Evolutionary conservation across 2,329 filamentous ascomycete species (phyloP).

Genomic region (Pseudofabraea citricarpa): DNA sequence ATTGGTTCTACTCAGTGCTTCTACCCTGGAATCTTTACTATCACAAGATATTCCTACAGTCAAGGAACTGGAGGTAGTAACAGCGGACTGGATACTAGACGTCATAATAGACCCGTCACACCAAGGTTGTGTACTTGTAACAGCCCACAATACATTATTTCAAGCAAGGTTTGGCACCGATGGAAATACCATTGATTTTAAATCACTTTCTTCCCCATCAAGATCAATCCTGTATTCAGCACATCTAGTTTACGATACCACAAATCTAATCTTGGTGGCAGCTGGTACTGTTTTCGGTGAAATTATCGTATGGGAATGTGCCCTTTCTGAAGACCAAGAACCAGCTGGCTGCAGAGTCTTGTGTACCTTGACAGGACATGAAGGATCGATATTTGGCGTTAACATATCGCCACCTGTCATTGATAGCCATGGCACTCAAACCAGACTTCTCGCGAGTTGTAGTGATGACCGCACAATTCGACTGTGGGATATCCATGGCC

Average conservation of each 20-base stretch:
- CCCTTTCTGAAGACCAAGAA: constrained; percentile 23
- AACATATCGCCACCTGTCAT: constrained; percentile 60
- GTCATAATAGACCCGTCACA: constrained; percentile 47
- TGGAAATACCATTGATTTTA: constrained; percentile 30
- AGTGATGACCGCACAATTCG: constrained; percentile 91
- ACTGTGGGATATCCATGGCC: constrained; percentile 68
- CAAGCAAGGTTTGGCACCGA: constrained; percentile 34
- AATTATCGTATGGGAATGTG: constrained; percentile 81
- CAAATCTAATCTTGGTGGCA: constrained; percentile 64
- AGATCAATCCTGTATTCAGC: constrained; percentile 87
- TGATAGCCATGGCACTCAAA: constrained; percentile 31
- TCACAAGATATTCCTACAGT: constrained; percentile 10
- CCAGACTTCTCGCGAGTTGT: constrained; percentile 77
- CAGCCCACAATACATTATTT: constrained; percentile 81
- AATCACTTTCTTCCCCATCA: constrained; percentile 58
- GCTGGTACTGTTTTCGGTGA: constrained; percentile 94
- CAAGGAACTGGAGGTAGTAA: constrained; percentile 34
- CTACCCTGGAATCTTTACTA: constrained; percentile 14
- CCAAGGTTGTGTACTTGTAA: constrained; percentile 57
- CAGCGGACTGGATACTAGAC: constrained; percentile 76
- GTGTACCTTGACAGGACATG: constrained; percentile 62
- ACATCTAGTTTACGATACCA: constrained; percentile 58
- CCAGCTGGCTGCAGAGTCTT: constrained; percentile 37
- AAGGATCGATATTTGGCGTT: constrained; percentile 91
- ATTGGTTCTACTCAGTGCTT: constrained; percentile 31